A percentile compares a stretch with the other conserved stretches of the same genome.
Evolutionary conservation across 2,329 filamentous ascomycete species (phyloP).

Genomic region (Colletotrichum costaricense): DNA sequence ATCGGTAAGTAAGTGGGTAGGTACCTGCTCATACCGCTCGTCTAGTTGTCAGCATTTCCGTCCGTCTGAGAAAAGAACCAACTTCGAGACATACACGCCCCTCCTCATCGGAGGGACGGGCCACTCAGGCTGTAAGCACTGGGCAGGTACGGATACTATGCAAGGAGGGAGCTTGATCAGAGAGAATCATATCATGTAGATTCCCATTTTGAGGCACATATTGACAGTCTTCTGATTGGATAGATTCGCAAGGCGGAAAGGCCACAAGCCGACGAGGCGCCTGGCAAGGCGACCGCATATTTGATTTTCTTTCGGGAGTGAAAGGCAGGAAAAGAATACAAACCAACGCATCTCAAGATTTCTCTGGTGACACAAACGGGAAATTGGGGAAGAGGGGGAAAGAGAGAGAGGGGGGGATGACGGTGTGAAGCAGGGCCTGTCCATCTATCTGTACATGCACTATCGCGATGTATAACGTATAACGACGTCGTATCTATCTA

Average conservation of each 20-base stretch:
- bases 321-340: not conserved
- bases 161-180: not conserved
- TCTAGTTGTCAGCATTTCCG: not conserved
- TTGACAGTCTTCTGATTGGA: not conserved
- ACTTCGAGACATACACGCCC: not conserved
- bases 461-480: not conserved
- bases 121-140: not conserved
- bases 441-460: not conserved
- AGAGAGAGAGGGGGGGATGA: not conserved
- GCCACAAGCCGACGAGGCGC: not conserved
- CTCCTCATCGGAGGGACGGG: not conserved
- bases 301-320: not conserved
- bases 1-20: no score
- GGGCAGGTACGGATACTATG: not conserved
- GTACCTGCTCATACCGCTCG: not conserved
- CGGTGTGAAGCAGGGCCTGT: not conserved
- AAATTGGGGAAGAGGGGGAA: not conserved
- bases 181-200: not conserved
- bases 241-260: not conserved
- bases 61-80: not conserved
- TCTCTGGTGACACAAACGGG: not conserved
- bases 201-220: not conserved
- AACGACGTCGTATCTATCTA: not conserved
- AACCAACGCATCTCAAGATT: not conserved
- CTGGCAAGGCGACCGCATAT: not conserved